Conservation (phyloP, 1,284 basidiomycete species). For the Athelia psychrophila region DNA sequence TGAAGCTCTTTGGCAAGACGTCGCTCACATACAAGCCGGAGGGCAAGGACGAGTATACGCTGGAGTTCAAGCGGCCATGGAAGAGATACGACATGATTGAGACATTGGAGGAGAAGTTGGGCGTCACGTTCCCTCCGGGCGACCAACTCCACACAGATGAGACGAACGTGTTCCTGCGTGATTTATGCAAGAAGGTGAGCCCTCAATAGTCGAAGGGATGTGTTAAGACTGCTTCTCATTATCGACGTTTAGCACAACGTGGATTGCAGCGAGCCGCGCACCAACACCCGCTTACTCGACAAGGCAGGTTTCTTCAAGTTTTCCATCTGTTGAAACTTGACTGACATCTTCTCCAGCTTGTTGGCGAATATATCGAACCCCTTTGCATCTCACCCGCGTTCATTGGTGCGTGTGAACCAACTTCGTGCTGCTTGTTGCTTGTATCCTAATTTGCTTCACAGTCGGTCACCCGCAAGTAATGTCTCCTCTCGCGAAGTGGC, state of each 20-base stretch:
- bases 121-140: slow-evolving; percentile 91
- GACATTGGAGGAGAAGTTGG: slow-evolving; percentile 93
- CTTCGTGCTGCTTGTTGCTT: slow-evolving; percentile 1
- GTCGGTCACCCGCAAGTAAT: slow-evolving; percentile 99
- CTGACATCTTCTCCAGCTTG: slow-evolving; percentile 54
- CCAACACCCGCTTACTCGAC: slow-evolving; percentile 94
- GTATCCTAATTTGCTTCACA: slow-evolving; percentile 21
- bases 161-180: slow-evolving; percentile 87
- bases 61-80: slow-evolving; percentile 97
- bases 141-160: slow-evolving; percentile 88
- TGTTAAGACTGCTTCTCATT: background rate
- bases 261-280: slow-evolving; percentile 95
- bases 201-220: background rate
- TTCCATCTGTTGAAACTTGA: background rate
- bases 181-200: slow-evolving; percentile 78
- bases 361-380: slow-evolving; percentile 96
- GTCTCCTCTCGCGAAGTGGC: slow-evolving; percentile 97
- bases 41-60: slow-evolving; percentile 80
- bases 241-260: slow-evolving; percentile 79
- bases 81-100: slow-evolving; percentile 99
- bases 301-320: slow-evolving; percentile 55
- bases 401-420: slow-evolving; percentile 59
- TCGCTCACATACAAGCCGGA: slow-evolving; percentile 91
- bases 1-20: slow-evolving; percentile 82
- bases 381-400: slow-evolving; percentile 97